phyloP scores from a whole-genome alignment of 1,284 basidiomycete genomes.

The Melampsora americana region DNA sequence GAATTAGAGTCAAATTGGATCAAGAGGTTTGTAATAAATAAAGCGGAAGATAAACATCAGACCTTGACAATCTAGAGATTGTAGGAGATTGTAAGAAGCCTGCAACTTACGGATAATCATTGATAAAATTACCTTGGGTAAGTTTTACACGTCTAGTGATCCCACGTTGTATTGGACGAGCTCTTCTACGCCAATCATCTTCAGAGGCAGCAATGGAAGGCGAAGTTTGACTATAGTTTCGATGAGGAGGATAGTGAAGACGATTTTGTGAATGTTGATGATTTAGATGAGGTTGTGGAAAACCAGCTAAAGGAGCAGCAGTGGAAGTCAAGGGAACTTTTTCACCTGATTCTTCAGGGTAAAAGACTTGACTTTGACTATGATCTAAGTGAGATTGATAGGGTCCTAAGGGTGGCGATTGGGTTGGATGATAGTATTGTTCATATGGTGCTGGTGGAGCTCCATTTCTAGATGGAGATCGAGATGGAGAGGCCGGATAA shows the following conservation, averaged over 20 bases:
- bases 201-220: slow-evolving; percentile 15
- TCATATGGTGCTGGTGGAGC: neutral
- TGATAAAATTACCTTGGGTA: slow-evolving; percentile 61
- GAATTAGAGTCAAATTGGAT: neutral
- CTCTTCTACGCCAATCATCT: slow-evolving; percentile 52
- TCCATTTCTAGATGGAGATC: neutral
- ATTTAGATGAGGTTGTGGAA: neutral
- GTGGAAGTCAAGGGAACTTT: neutral
- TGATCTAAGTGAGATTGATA: neutral
- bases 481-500: neutral
- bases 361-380: neutral
- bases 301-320: slow-evolving; percentile 6
- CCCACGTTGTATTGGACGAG: slow-evolving; percentile 54
- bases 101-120: slow-evolving; percentile 49
- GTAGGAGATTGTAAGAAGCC: neutral
- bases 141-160: slow-evolving; percentile 77
- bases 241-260: slow-evolving; percentile 2
- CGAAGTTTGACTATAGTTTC: neutral
- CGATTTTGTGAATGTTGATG: neutral
- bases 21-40: neutral
- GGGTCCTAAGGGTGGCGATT: neutral
- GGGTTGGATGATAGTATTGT: neutral
- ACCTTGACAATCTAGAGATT: neutral
- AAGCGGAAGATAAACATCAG: neutral
- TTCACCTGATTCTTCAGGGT: neutral